phyloP scores from a whole-genome alignment of 768 basidiomycete genomes.

The Termitomyces sp. region DNA sequence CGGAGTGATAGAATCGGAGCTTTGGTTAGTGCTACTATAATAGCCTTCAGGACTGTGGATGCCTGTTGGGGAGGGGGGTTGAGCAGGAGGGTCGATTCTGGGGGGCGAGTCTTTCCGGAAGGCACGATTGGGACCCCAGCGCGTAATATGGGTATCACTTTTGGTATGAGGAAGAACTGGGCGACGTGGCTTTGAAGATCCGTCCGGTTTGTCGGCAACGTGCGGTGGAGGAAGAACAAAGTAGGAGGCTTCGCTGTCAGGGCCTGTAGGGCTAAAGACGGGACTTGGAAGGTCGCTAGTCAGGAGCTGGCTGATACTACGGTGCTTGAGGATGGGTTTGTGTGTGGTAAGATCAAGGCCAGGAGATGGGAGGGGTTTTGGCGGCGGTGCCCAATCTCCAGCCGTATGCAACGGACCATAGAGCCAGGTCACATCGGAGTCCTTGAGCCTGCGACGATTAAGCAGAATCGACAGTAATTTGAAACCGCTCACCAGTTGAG shows the following conservation, averaged over 20 bases:
- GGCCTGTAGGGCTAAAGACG: constrained; percentile 54
- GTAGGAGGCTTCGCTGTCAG: constrained; percentile 37
- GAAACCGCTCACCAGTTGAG: constrained; percentile 81
- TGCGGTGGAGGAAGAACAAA: neutral
- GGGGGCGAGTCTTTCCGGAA: constrained; percentile 71
- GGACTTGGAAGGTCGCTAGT: constrained; percentile 67
- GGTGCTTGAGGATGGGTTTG: constrained; percentile 96
- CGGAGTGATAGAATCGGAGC: constrained; percentile 10
- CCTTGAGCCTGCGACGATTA: constrained; percentile 75
- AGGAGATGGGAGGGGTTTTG: constrained; percentile 37
- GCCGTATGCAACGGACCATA: constrained; percentile 96
- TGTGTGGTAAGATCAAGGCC: constrained; percentile 43
- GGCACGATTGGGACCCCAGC: constrained; percentile 40
- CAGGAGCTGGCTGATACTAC: constrained; percentile 87
- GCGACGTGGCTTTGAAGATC: constrained; percentile 26
- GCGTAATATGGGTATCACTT: constrained; percentile 80
- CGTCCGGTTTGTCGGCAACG: constrained; percentile 7
- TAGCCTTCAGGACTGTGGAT: constrained; percentile 19
- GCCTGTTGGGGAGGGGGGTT: constrained; percentile 8
- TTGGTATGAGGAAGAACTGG: constrained; percentile 76
- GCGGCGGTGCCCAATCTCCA: constrained; percentile 60
- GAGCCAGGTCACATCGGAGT: constrained; percentile 98
- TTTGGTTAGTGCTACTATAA: constrained; percentile 9
- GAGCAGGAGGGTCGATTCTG: constrained; percentile 41
- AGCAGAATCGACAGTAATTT: neutral